Evolutionary conservation across 2,329 filamentous ascomycete genomes (phyloP).

Genomic region (Fusarium tjaetaba): DNA sequence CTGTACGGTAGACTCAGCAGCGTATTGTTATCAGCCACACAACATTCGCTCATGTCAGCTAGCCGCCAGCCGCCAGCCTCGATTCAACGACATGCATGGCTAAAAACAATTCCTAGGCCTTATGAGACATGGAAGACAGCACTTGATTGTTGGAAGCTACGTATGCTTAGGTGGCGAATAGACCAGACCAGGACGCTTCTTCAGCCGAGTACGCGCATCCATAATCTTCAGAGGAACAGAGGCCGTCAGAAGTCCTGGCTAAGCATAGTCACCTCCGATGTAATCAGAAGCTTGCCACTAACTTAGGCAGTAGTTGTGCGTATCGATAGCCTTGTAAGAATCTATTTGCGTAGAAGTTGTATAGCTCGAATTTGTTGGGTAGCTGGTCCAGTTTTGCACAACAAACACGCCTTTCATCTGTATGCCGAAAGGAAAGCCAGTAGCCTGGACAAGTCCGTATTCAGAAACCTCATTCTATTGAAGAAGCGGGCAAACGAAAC

Average conservation of each 20-base stretch:
- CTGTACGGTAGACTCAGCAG: background rate
- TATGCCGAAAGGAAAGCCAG: background rate
- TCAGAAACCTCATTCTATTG: background rate
- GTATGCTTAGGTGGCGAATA: slow-evolving; percentile 20
- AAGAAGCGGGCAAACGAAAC: background rate
- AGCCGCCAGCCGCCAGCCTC: slow-evolving; percentile 3
- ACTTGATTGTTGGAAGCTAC: background rate
- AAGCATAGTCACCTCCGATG: background rate
- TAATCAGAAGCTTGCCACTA: background rate
- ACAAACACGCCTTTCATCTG: background rate
- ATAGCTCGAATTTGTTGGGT: background rate
- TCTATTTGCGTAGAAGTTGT: background rate
- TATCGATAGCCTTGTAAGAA: background rate
- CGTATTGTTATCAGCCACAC: background rate
- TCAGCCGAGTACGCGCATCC: background rate
- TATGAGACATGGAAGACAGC: background rate
- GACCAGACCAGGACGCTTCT: background rate
- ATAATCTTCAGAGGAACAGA: background rate
- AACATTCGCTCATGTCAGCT: background rate
- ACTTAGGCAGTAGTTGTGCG: background rate
- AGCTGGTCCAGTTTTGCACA: background rate
- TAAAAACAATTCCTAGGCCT: background rate
- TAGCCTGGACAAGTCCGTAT: background rate
- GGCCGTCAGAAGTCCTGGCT: background rate
- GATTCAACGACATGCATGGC: slow-evolving; percentile 7